Evolutionary conservation across 805 yeast species (phyloP).

Genomic region (Starmerella kuoi): DNA sequence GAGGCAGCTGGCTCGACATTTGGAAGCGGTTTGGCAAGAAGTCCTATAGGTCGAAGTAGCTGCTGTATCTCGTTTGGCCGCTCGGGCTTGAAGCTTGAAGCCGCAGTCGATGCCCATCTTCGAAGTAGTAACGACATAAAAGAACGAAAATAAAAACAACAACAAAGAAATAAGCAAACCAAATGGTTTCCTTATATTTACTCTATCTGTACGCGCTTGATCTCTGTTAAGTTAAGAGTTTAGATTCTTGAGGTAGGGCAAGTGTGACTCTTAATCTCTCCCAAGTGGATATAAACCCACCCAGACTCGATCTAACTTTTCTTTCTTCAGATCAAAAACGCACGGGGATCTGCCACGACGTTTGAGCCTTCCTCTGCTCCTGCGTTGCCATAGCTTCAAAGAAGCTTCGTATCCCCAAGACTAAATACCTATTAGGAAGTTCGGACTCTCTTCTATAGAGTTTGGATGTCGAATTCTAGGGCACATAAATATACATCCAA

Average conservation of each 20-base stretch:
- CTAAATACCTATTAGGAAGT: conserved; percentile 29
- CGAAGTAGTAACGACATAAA: conserved; percentile 6
- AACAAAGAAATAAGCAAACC: too few relatives aligned
- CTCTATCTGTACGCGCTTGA: neutral
- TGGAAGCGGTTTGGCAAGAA: conserved; percentile 30
- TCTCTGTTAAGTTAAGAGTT: neutral
- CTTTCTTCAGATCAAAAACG: conserved; percentile 29
- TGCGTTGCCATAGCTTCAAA: conserved; percentile 29
- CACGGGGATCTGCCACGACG: conserved; percentile 32
- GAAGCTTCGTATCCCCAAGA: conserved; percentile 27
- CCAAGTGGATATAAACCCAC: too few relatives aligned
- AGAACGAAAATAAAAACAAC: too few relatives aligned
- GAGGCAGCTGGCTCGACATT: conserved; percentile 33
- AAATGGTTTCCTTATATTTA: too few relatives aligned
- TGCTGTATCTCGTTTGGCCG: conserved; percentile 20
- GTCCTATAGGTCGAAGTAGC: conserved; percentile 40
- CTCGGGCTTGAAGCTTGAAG: conserved; percentile 19
- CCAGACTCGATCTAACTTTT: too few relatives aligned
- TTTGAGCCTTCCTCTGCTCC: conserved; percentile 24
- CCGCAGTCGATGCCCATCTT: conserved; percentile 11
- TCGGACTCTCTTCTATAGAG: conserved; percentile 25
- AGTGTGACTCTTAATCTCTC: too few relatives aligned
- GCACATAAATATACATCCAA: conserved; percentile 20
- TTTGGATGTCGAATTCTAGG: conserved; percentile 28
- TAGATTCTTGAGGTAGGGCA: too few relatives aligned